phyloP scores from a whole-genome alignment of 176 grass and related monocot genomes.

The Carex myosuroides region DNA sequence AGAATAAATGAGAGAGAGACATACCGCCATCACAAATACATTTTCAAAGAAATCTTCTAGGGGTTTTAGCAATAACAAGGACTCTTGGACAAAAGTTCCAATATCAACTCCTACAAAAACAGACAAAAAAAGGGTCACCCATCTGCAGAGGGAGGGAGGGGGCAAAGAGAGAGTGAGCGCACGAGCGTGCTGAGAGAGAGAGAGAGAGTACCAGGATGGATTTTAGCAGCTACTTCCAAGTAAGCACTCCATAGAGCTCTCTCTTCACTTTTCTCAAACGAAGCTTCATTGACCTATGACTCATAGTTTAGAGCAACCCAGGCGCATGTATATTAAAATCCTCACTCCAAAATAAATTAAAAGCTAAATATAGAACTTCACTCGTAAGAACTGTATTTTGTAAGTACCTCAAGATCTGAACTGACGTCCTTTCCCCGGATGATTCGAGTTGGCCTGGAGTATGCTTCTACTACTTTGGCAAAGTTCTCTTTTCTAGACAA shows the following conservation, averaged over 20 bases:
- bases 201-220: slow-evolving; percentile 54
- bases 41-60: slow-evolving; percentile 93
- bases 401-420: slow-evolving; percentile 48
- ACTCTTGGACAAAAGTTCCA: slow-evolving; percentile 51
- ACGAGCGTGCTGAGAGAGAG: background rate
- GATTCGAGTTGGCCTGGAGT: slow-evolving; percentile 78
- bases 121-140: background rate
- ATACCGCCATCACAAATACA: slow-evolving; percentile 92
- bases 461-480: slow-evolving; percentile 75
- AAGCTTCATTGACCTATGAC: slow-evolving; percentile 37
- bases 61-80: slow-evolving; percentile 56
- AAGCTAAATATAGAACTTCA: background rate
- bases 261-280: slow-evolving; percentile 81
- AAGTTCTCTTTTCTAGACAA: slow-evolving; percentile 62
- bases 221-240: slow-evolving; percentile 53
- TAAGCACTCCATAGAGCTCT: slow-evolving; percentile 60
- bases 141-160: background rate
- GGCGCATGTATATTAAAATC: background rate
- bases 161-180: background rate
- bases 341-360: background rate
- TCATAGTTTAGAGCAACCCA: background rate
- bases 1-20: background rate
- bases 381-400: background rate
- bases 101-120: slow-evolving; percentile 50
- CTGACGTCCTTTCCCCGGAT: slow-evolving; percentile 65